Conservation (phyloP, 1,284 basidiomycete species). For the Rhizoctonia solani region DNA sequence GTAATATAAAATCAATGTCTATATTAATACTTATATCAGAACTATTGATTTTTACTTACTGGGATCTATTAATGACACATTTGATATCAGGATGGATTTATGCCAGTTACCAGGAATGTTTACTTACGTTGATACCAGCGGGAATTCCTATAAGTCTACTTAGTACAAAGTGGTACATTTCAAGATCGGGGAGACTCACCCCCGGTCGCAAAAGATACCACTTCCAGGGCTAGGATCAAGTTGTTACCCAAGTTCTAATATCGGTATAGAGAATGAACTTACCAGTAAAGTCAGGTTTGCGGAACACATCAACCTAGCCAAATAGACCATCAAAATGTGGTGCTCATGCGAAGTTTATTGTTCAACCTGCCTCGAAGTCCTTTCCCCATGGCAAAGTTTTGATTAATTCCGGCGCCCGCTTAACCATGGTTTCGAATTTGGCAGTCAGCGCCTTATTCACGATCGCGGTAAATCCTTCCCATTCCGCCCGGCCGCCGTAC, state of each 20-base stretch:
- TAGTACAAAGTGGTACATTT: neutral
- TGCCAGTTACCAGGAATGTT: neutral
- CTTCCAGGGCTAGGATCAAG: conserved; percentile 56
- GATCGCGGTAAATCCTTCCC: conserved; percentile 89
- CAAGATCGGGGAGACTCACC: conserved; percentile 50
- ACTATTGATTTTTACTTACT: conserved; percentile 54
- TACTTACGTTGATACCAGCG: conserved; percentile 67
- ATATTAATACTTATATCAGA: too few species aligned
- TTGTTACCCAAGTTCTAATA: conserved; percentile 33
- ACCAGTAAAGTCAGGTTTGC: conserved; percentile 83
- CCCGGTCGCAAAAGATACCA: conserved; percentile 78
- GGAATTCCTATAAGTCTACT: conserved; percentile 62
- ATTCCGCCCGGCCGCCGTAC: conserved; percentile 61
- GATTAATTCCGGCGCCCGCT: conserved; percentile 73
- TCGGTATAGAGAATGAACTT: too few species aligned
- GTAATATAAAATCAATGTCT: neutral
- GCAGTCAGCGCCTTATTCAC: conserved; percentile 81
- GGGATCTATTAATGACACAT: conserved; percentile 57
- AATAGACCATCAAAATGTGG: neutral
- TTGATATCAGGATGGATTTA: neutral
- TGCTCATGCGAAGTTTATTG: neutral
- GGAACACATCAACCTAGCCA: conserved; percentile 72
- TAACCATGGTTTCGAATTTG: conserved; percentile 77
- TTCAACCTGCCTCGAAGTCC: conserved; percentile 73
- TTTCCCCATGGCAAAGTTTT: conserved; percentile 81